Evolutionary conservation across 768 basidiomycete species (phyloP).

Genomic region (Russula olivacea): DNA sequence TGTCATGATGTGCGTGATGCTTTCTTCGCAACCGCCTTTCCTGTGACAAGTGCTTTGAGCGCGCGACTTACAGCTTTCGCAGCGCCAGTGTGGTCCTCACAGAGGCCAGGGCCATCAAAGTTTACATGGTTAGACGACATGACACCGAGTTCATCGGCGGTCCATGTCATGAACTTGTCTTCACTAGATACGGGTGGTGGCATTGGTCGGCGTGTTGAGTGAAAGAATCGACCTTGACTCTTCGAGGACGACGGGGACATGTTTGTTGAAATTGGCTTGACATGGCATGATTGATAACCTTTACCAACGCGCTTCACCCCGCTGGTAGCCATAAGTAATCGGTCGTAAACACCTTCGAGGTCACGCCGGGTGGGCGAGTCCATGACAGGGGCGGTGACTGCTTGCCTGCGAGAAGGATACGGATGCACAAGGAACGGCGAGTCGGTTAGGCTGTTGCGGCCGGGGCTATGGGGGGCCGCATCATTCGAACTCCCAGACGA

Average conservation of each 20-base stretch:
- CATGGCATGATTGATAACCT: conserved; percentile 72
- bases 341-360: conserved; percentile 73
- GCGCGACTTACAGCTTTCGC: conserved; percentile 61
- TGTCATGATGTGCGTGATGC: conserved; percentile 32
- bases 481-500: conserved; percentile 32
- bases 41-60: conserved; percentile 70
- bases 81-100: conserved; percentile 36
- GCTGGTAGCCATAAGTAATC: conserved; percentile 75
- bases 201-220: conserved; percentile 48
- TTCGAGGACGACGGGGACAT: conserved; percentile 26
- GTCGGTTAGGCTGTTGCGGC: conserved; percentile 50
- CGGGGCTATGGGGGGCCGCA: conserved; percentile 16
- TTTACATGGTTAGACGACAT: conserved; percentile 27
- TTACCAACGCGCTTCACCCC: conserved; percentile 75
- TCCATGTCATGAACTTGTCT: conserved; percentile 32
- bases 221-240: conserved; percentile 36
- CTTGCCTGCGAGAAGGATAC: conserved; percentile 47
- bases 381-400: conserved; percentile 32
- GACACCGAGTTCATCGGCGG: conserved; percentile 63
- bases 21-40: conserved; percentile 49
- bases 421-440: conserved; percentile 62
- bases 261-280: conserved; percentile 36
- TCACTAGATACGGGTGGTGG: conserved; percentile 70
- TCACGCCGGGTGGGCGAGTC: conserved; percentile 56
- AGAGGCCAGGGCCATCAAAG: background rate